These are phyloP conservation scores for Coniella lustricola DNA, from an alignment of 2,329 filamentous ascomycete genomes.

Conservation along the genomic window DNA sequence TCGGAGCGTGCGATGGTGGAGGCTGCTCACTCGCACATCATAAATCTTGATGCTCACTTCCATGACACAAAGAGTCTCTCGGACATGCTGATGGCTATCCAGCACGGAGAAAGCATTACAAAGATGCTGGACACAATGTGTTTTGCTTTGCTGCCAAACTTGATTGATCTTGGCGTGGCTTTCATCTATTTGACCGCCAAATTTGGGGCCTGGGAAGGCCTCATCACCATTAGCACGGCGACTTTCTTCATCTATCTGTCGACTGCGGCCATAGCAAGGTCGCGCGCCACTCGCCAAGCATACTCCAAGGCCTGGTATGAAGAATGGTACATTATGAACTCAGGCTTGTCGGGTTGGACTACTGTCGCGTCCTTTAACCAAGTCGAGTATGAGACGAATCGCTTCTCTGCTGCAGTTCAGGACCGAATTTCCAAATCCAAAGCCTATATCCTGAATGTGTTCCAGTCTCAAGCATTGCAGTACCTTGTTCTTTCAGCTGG, in stretches of 20 bases:
- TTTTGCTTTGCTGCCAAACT: slow-evolving; percentile 51
- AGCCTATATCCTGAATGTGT: slow-evolving; percentile 36
- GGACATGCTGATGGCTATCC: slow-evolving; percentile 51
- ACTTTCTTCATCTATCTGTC: slow-evolving; percentile 50
- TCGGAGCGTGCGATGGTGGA: slow-evolving; percentile 46
- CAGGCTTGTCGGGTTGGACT: slow-evolving; percentile 52
- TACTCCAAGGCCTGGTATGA: slow-evolving; percentile 47
- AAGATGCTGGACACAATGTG: slow-evolving; percentile 51
- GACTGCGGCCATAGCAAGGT: slow-evolving; percentile 42
- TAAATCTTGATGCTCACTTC: slow-evolving; percentile 54
- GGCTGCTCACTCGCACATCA: slow-evolving; percentile 52
- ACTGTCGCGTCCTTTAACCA: slow-evolving; percentile 56
- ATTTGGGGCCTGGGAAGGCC: slow-evolving; percentile 54
- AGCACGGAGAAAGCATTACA: slow-evolving; percentile 45
- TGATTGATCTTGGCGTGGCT: slow-evolving; percentile 53
- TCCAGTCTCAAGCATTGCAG: slow-evolving; percentile 48
- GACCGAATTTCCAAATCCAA: slow-evolving; percentile 31
- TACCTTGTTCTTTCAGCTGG: slow-evolving; percentile 62
- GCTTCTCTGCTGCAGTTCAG: slow-evolving; percentile 45
- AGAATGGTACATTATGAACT: slow-evolving; percentile 48
- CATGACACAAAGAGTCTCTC: slow-evolving; percentile 55
- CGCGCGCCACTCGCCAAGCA: slow-evolving; percentile 41
- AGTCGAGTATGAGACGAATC: slow-evolving; percentile 47
- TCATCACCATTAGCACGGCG: slow-evolving; percentile 53
- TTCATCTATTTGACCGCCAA: slow-evolving; percentile 52